phyloP scores from a whole-genome alignment of 768 basidiomycete genomes.

The Lactarius trivialis region DNA sequence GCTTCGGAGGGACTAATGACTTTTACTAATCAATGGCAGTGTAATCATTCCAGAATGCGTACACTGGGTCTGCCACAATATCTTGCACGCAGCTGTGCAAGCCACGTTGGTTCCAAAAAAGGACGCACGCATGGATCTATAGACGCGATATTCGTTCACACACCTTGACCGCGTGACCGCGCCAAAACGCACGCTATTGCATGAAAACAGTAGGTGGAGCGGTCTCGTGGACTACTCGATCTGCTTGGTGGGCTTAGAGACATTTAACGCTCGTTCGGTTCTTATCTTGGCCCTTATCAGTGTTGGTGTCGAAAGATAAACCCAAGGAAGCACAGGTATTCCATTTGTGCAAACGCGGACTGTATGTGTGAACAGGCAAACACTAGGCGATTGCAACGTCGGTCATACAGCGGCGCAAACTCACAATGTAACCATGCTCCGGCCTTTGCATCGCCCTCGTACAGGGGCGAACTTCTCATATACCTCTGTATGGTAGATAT shows the following conservation, averaged over 20 bases:
- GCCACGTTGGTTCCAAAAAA: not conserved
- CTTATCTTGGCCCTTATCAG: too few species aligned
- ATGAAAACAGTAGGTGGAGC: not conserved
- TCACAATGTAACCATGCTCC: conserved; percentile 58
- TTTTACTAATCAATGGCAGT: not conserved
- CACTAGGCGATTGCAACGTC: not conserved
- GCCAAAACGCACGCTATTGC: not conserved
- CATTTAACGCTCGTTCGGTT: not conserved
- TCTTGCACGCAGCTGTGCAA: not conserved
- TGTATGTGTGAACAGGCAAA: not conserved
- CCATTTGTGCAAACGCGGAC: not conserved
- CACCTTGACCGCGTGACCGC: not conserved
- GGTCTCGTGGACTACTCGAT: not conserved
- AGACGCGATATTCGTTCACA: not conserved
- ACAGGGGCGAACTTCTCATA: conserved; percentile 67
- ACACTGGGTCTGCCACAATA: not conserved
- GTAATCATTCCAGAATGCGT: not conserved
- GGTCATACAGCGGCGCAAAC: conserved; percentile 35
- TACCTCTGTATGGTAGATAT: conserved; percentile 75
- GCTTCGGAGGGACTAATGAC: not conserved
- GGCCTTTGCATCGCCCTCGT: conserved; percentile 55
- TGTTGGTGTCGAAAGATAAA: too few species aligned
- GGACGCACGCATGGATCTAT: not conserved
- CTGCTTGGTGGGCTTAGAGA: not conserved
- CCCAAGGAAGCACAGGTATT: not conserved